These are phyloP conservation scores for Murraya koenigii DNA, from an alignment of 345 rosid species.

Conservation along the genomic window DNA sequence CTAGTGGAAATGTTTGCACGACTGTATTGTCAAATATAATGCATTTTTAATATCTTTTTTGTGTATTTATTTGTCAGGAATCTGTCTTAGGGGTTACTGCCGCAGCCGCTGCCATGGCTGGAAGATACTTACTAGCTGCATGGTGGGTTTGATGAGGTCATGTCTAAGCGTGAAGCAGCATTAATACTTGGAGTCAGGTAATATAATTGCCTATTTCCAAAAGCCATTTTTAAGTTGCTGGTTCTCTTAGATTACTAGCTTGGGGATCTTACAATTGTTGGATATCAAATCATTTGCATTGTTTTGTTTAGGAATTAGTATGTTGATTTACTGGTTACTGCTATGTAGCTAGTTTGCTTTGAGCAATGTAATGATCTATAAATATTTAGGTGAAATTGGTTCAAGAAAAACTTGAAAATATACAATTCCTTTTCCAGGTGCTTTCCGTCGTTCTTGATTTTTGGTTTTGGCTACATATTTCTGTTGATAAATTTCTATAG, in stretches of 20 bases:
- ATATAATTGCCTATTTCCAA: background rate
- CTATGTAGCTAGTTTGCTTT: background rate
- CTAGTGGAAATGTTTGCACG: too few species aligned
- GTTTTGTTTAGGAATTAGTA: background rate
- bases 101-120: constrained; percentile 35
- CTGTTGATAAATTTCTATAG: background rate
- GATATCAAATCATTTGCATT: background rate
- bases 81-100: constrained; percentile 25
- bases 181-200: constrained; percentile 41
- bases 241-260: background rate
- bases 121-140: constrained; percentile 29
- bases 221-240: too few species aligned
- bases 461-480: too few species aligned
- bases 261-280: background rate
- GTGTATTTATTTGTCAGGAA: too few species aligned
- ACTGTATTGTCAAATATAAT: too few species aligned
- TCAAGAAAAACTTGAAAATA: background rate
- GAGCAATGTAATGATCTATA: background rate
- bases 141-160: constrained; percentile 39
- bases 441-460: background rate
- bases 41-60: too few species aligned
- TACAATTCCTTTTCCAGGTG: too few species aligned
- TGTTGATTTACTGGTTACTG: background rate
- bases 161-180: constrained; percentile 42
- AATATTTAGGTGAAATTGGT: background rate